Conservation (phyloP, 2,329 filamentous ascomycete genomes). For the Fusarium avenaceum region DNA sequence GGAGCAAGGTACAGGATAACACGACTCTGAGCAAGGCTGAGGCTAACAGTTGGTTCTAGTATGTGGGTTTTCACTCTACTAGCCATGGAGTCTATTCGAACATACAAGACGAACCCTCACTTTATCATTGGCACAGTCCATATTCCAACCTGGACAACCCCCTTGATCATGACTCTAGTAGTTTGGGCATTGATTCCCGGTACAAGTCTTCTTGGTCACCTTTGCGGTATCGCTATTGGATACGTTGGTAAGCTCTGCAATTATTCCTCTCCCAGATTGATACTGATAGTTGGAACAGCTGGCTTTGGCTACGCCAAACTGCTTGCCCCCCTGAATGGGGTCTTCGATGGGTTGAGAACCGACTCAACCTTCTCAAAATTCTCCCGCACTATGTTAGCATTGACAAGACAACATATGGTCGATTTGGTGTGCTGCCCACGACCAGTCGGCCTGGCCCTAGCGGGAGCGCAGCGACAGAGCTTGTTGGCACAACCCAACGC, state of each 20-base stretch:
- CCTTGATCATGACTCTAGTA: slow-evolving; percentile 81
- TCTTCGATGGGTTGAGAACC: slow-evolving; percentile 88
- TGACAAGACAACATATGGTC: slow-evolving; percentile 94
- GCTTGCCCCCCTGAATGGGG: slow-evolving; percentile 88
- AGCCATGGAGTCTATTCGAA: slow-evolving; percentile 86
- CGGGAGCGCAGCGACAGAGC: slow-evolving; percentile 67
- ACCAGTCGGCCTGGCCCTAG: slow-evolving; percentile 55
- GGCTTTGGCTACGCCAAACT: slow-evolving; percentile 91
- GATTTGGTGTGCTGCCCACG: slow-evolving; percentile 88
- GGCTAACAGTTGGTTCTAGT: slow-evolving; percentile 60
- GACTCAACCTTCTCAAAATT: slow-evolving; percentile 85
- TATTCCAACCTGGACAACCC: slow-evolving; percentile 93
- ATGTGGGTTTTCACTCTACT: slow-evolving; percentile 94
- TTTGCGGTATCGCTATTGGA: slow-evolving; percentile 85
- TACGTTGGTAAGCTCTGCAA: slow-evolving; percentile 79
- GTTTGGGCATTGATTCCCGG: slow-evolving; percentile 82
- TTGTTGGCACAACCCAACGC: slow-evolving; percentile 73
- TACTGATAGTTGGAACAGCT: slow-evolving; percentile 62
- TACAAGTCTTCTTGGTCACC: slow-evolving; percentile 87
- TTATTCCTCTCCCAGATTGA: neutral
- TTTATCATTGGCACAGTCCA: slow-evolving; percentile 73
- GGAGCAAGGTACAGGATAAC: slow-evolving; percentile 78
- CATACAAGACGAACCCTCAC: slow-evolving; percentile 83
- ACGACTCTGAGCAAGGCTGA: neutral
- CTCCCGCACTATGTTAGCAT: slow-evolving; percentile 94